Percentiles rank a stretch among this genome's conserved stretches.
Evolutionary conservation across 2,329 filamentous ascomycete genomes (phyloP).

Genomic region (Proliferodiscus dingleyae): DNA sequence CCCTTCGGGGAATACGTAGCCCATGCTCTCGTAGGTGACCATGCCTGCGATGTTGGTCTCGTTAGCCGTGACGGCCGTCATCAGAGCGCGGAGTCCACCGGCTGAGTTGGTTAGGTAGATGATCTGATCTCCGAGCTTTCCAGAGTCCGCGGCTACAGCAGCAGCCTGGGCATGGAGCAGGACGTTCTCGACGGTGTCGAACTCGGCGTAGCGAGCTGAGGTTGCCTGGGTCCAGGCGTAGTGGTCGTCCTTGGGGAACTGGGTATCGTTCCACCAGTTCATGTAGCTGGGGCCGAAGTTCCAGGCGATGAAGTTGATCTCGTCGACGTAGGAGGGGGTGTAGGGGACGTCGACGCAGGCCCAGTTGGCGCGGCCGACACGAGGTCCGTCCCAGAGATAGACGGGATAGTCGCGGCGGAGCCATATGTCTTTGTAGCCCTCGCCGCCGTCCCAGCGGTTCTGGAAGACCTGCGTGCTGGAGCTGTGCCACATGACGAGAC

Average conservation of each 20-base stretch:
- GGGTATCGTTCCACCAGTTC: slow-evolving; percentile 11
- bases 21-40: slow-evolving; percentile 12
- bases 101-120: slow-evolving; percentile 16
- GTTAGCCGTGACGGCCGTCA: slow-evolving; percentile 5
- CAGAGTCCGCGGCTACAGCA: slow-evolving; percentile 11
- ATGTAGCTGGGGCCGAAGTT: slow-evolving; percentile 13
- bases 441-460: slow-evolving; percentile 16
- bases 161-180: slow-evolving; percentile 4
- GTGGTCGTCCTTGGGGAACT: slow-evolving; percentile 7
- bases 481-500: slow-evolving; percentile 14
- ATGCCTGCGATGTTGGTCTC: slow-evolving; percentile 12
- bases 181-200: slow-evolving; percentile 13
- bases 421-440: slow-evolving; percentile 15
- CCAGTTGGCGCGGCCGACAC: slow-evolving; percentile 15
- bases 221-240: slow-evolving; percentile 12
- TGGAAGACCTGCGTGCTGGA: slow-evolving; percentile 15
- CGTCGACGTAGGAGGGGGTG: slow-evolving; percentile 7
- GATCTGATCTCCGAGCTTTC: slow-evolving; percentile 7
- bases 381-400: slow-evolving; percentile 13
- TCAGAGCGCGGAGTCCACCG: slow-evolving; percentile 8
- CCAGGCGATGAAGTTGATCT: slow-evolving; percentile 12
- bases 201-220: slow-evolving; percentile 9
- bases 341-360: slow-evolving; percentile 7
- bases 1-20: slow-evolving; percentile 10
- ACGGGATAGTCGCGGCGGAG: slow-evolving; percentile 12